Conservation (phyloP, 257 asterid genomes). For the Nicotiana paniculata region DNA sequence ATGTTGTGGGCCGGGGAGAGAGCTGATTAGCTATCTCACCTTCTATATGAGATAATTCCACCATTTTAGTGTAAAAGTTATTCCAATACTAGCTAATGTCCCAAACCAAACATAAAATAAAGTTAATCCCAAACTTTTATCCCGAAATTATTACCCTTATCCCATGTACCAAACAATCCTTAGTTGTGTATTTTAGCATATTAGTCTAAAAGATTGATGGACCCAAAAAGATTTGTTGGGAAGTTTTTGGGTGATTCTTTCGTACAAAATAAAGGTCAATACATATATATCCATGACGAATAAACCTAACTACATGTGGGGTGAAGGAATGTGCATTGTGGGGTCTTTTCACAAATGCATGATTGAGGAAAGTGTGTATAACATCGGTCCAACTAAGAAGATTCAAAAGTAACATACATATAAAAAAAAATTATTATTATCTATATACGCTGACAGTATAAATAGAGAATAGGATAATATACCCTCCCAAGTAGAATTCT, state of each 20-base stretch:
- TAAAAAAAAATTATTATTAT: not conserved
- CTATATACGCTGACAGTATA: not conserved
- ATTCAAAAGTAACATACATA: not conserved
- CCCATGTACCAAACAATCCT: too few relatives aligned
- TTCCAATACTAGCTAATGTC: too few relatives aligned
- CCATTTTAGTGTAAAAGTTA: too few relatives aligned
- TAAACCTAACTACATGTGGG: not conserved
- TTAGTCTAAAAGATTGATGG: not conserved
- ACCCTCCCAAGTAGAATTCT: conserved; percentile 95
- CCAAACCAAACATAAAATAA: too few relatives aligned
- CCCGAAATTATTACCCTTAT: too few relatives aligned
- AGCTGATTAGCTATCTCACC: too few relatives aligned
- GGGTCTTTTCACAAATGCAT: conserved; percentile 4
- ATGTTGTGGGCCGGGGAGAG: too few relatives aligned
- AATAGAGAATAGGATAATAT: not conserved
- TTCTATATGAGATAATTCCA: too few relatives aligned
- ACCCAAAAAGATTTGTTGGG: not conserved
- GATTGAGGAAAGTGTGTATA: not conserved
- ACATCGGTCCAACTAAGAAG: not conserved
- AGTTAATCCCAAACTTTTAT: too few relatives aligned
- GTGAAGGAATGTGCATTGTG: not conserved
- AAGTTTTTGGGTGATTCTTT: not conserved
- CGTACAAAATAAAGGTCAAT: not conserved
- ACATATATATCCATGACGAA: not conserved
- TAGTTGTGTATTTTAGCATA: too few relatives aligned